A percentile compares a stretch with the other conserved stretches of the same genome.
Evolutionary conservation across 169 alveolate genomes (phyloP).

Genomic region (Plasmodium yoelii): DNA sequence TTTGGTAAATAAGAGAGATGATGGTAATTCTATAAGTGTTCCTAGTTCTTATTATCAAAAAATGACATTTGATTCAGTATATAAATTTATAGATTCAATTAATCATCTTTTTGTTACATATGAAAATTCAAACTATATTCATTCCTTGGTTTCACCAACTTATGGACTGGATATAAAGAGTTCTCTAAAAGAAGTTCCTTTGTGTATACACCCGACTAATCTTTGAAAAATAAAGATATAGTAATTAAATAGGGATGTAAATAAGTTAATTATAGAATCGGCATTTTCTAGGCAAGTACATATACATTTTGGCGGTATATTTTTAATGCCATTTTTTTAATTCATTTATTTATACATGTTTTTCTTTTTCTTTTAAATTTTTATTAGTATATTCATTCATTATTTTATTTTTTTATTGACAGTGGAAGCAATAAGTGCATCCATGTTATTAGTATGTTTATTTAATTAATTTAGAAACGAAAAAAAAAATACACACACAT

Average conservation of each 20-base stretch:
- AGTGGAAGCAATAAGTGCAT: background rate
- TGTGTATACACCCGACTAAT: constrained; percentile 63
- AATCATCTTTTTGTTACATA: constrained; percentile 62
- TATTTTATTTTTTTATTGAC: background rate
- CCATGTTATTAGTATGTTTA: background rate
- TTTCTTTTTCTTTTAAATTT: background rate
- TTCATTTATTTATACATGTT: background rate
- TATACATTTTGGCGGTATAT: background rate
- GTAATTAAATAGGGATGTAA: background rate
- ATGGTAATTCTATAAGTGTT: background rate
- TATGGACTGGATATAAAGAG: constrained; percentile 40
- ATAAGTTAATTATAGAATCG: no score
- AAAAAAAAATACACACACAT: background rate
- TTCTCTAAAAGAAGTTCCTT: constrained; percentile 50
- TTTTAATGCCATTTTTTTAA: background rate
- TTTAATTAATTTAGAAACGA: background rate
- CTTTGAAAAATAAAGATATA: constrained; percentile 6
- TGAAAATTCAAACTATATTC: constrained; percentile 47
- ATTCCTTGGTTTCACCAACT: constrained; percentile 34
- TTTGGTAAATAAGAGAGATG: background rate
- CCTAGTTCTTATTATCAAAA: constrained; percentile 15
- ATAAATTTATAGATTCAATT: constrained; percentile 48
- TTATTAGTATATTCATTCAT: background rate
- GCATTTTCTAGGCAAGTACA: no score
- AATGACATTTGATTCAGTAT: constrained; percentile 31